Conservation (phyloP, 768 basidiomycete species). For the Panaeolus cyanescens region DNA sequence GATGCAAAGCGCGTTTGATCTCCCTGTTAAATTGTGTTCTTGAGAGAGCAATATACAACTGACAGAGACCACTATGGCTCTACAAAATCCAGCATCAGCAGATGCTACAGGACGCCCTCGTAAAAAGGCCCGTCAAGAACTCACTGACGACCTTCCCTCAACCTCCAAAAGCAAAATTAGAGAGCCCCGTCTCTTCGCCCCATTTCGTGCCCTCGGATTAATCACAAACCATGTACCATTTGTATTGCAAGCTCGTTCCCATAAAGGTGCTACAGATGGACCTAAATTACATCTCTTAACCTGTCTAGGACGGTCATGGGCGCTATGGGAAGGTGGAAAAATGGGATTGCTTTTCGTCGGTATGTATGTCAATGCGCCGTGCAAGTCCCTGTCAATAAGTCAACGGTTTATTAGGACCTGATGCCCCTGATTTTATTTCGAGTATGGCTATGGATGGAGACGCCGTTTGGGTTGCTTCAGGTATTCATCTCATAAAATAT, state of each 20-base stretch:
- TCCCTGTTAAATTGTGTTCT: neutral
- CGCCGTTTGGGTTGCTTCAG: constrained; percentile 80
- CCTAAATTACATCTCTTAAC: constrained; percentile 85
- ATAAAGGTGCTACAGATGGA: constrained; percentile 83
- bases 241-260: constrained; percentile 79
- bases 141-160: constrained; percentile 17
- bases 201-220: constrained; percentile 94
- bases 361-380: constrained; percentile 45
- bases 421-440: constrained; percentile 70
- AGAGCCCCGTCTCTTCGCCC: constrained; percentile 73
- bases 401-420: constrained; percentile 65
- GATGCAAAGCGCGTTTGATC: neutral
- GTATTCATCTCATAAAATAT: constrained; percentile 72
- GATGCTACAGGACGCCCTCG: constrained; percentile 38
- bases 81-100: neutral
- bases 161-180: constrained; percentile 21
- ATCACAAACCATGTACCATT: constrained; percentile 92
- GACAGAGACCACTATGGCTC: constrained; percentile 14
- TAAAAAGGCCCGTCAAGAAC: constrained; percentile 46
- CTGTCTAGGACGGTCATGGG: constrained; percentile 89
- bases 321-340: constrained; percentile 94
- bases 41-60: constrained; percentile 3
- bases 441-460: constrained; percentile 83
- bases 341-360: constrained; percentile 94
- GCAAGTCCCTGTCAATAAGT: neutral